These are phyloP conservation scores for Colletotrichum phormii DNA, from an alignment of 2,329 filamentous ascomycete genomes.

Conservation along the genomic window DNA sequence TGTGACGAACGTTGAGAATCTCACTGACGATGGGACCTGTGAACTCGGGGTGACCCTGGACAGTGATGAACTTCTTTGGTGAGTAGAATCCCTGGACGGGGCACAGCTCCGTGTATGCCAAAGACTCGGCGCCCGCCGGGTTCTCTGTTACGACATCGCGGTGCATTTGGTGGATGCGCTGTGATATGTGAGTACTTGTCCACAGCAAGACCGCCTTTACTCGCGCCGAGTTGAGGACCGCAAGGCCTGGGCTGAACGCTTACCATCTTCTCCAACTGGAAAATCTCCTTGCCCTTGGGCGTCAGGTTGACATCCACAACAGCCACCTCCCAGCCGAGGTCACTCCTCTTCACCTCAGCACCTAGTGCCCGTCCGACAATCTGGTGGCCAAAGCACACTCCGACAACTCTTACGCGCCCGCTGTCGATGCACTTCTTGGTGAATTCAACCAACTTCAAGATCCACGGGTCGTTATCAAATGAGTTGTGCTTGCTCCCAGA, in stretches of 20 bases:
- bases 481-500: conserved; percentile 81
- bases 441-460: conserved; percentile 78
- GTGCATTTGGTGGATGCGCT: conserved; percentile 89
- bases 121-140: conserved; percentile 69
- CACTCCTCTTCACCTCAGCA: conserved; percentile 73
- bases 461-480: conserved; percentile 82
- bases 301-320: conserved; percentile 78
- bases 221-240: background rate
- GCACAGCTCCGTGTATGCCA: conserved; percentile 76
- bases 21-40: conserved; percentile 77
- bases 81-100: conserved; percentile 84
- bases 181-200: background rate
- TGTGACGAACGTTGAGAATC: conserved; percentile 73
- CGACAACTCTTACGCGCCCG: conserved; percentile 76
- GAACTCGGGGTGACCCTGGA: conserved; percentile 92
- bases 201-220: background rate
- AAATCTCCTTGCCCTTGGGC: conserved; percentile 76
- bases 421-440: conserved; percentile 69
- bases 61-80: conserved; percentile 74
- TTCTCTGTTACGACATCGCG: conserved; percentile 77
- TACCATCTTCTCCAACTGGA: conserved; percentile 72
- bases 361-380: conserved; percentile 82
- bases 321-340: conserved; percentile 83
- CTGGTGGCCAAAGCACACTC: conserved; percentile 90
- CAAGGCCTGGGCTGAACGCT: conserved; percentile 33